phyloP scores from a whole-genome alignment of 441 rosid species.

The Biscutella laevigata region DNA sequence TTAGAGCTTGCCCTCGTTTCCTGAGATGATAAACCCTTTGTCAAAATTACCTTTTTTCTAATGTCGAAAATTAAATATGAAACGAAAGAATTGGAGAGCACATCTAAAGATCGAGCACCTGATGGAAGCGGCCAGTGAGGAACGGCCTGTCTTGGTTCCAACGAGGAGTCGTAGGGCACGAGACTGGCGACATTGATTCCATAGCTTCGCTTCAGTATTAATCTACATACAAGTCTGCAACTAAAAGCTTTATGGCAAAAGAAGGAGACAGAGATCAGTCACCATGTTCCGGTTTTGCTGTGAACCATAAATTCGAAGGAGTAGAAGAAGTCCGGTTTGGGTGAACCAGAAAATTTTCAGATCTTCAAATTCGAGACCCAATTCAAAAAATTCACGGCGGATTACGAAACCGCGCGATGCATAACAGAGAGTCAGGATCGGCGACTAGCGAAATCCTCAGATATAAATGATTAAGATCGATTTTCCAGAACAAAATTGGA shows the following conservation, averaged over 20 bases:
- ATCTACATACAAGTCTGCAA: constrained; percentile 15
- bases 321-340: constrained; percentile 11
- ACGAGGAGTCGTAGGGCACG: constrained; percentile 70
- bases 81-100: not conserved
- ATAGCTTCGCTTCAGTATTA: constrained; percentile 16
- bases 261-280: not conserved
- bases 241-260: not conserved
- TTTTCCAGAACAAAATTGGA: not conserved
- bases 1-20: constrained; percentile 53
- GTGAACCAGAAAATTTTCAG: not conserved
- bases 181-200: constrained; percentile 29
- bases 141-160: constrained; percentile 91
- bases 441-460: not conserved
- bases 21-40: constrained; percentile 27
- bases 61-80: not conserved
- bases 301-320: not conserved
- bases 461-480: not conserved
- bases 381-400: constrained; percentile 4
- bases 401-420: no score
- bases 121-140: constrained; percentile 86
- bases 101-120: constrained; percentile 29
- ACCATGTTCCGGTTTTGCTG: constrained; percentile 1
- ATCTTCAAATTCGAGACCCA: not conserved
- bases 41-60: not conserved
- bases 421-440: not conserved